Evolutionary conservation across 495 filamentous ascomycete genomes (phyloP), one percentile per base, ranked within the genome.

Genomic region (Thozetella sp.): DNA sequence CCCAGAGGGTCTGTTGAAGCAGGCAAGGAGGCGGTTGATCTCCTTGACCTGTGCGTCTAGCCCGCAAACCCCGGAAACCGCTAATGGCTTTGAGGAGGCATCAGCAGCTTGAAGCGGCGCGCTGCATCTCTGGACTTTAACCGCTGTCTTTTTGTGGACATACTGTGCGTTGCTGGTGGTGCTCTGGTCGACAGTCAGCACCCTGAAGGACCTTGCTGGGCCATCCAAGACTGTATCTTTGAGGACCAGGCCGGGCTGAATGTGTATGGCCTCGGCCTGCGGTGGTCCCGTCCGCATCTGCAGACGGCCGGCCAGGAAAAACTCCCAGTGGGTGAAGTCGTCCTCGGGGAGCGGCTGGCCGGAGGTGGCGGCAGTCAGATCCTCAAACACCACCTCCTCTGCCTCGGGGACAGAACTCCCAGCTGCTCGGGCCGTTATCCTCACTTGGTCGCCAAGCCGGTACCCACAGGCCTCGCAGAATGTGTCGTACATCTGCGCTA

Each of bases 391-490:
- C 56, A 76, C 72, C 66, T 74, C 71, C 26, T 71, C 72, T 53
- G 71, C 77, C 53, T 76, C 73, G 26, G 63, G 64, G 54, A 76
- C 61, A 30, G 67, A 53, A 25, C 67, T 72, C 37, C 70, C 43
- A 3, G 43, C n/a, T n/a, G 43, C 66, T 51, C 70, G 52, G 17
- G 70, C 48, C 1, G 72, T 79, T 60, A 91, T 80, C 22, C 71
- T 75, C 17, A 90, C 72, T 51, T 84, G 80, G 55, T 89, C 87
- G 2, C 83, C 86, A 1, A 90, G 70, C 48, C 86, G 87, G 65
- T 90, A 82, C 37, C 79, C 82, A 64, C 88, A 90, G 22, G 78
- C 80, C 20, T 85, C 81, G 59, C 89, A 86, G 52, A 92, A 84
- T 22, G 79, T 78, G 54, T 87, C 85, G 23, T 88, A 89, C 55